phyloP scores from a whole-genome alignment of 2,329 filamentous ascomycete genomes.

The Claviceps sp. region DNA sequence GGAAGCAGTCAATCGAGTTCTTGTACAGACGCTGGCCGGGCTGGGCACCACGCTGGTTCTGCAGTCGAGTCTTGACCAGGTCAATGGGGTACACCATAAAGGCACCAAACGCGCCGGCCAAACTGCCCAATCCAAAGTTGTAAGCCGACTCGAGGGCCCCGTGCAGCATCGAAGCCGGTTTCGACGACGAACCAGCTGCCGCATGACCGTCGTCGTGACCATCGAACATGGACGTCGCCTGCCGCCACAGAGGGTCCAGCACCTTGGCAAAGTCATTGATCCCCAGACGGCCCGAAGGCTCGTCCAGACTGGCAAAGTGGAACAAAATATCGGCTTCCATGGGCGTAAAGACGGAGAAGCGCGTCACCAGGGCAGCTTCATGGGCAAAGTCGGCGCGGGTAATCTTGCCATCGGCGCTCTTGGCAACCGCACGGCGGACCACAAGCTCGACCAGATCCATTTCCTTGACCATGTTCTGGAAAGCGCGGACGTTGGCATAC shows the following conservation, averaged over 20 bases:
- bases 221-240: conserved; percentile 40
- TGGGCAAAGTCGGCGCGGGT: conserved; percentile 89
- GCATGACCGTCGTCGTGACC: conserved; percentile 29
- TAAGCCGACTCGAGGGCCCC: conserved; percentile 58
- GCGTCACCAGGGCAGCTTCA: conserved; percentile 78
- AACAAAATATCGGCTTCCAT: conserved; percentile 99
- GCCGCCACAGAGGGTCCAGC: conserved; percentile 75
- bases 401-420: conserved; percentile 83
- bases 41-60: conserved; percentile 78
- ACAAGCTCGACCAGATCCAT: conserved; percentile 97
- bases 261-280: conserved; percentile 86
- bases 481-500: conserved; percentile 92
- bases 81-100: conserved; percentile 99
- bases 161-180: conserved; percentile 35
- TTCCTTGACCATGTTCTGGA: conserved; percentile 94
- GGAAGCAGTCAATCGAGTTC: conserved; percentile 91
- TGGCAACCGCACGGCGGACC: conserved; percentile 70
- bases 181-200: conserved; percentile 4
- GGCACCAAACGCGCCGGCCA: conserved; percentile 92
- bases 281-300: conserved; percentile 72
- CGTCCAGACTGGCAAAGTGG: conserved; percentile 90
- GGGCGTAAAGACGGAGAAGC: conserved; percentile 91
- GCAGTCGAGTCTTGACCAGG: conserved; percentile 94
- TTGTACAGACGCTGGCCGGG: conserved; percentile 87
- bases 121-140: conserved; percentile 77